Evolutionary conservation across 495 filamentous ascomycete genomes (phyloP).

Genomic region (Penicillium ucsense): DNA sequence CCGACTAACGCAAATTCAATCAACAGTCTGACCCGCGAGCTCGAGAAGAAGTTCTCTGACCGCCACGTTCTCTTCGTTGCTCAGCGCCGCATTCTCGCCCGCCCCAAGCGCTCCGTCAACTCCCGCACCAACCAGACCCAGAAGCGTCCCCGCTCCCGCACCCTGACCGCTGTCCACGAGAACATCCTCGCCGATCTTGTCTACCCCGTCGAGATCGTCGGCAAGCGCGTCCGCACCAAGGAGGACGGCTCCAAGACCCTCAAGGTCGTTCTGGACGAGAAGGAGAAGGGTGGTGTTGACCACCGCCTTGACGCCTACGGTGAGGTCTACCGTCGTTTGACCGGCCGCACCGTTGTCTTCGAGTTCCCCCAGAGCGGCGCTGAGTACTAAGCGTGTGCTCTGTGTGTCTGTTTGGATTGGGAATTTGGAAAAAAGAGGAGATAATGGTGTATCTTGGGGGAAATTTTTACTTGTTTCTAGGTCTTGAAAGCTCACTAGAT

Average conservation of each 20-base stretch:
- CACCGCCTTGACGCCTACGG: constrained; percentile 98
- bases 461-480: constrained; percentile 19
- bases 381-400: constrained; percentile 59
- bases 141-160: constrained; percentile 96
- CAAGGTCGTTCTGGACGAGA: constrained; percentile 98
- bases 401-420: constrained; percentile 4
- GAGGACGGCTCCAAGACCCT: constrained; percentile 95
- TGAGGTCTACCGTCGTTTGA: constrained; percentile 94
- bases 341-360: constrained; percentile 86
- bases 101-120: constrained; percentile 91
- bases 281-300: constrained; percentile 97
- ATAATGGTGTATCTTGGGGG: constrained; percentile 12
- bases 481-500: constrained; percentile 21
- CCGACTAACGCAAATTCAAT: background rate
- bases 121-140: constrained; percentile 88
- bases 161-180: constrained; percentile 95
- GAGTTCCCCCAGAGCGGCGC: constrained; percentile 86
- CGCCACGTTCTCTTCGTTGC: constrained; percentile 98
- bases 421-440: constrained; percentile 9
- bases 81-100: constrained; percentile 95
- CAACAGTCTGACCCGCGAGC: constrained; percentile 89
- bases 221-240: constrained; percentile 92
- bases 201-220: constrained; percentile 99
- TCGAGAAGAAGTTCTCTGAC: constrained; percentile 99
- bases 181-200: constrained; percentile 92